phyloP scores from a whole-genome alignment of 1,284 basidiomycete species.

The Cystobasidium slooffiae region DNA sequence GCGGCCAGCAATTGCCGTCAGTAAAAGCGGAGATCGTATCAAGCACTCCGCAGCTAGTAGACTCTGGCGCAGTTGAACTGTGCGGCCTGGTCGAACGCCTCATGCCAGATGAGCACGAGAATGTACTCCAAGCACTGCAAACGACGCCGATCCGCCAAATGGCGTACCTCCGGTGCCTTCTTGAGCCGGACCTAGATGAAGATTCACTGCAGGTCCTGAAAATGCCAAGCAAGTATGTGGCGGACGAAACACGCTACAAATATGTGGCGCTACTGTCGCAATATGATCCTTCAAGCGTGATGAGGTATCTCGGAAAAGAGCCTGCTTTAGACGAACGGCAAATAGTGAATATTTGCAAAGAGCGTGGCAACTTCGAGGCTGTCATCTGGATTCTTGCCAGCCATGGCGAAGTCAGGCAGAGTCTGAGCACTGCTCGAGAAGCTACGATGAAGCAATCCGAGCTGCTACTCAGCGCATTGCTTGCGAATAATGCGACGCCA shows the following conservation, averaged over 20 bases:
- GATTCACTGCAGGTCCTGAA: neutral
- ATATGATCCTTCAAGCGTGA: conserved; percentile 69
- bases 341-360: conserved; percentile 52
- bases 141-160: conserved; percentile 66
- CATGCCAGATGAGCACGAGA: conserved; percentile 67
- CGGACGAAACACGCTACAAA: conserved; percentile 63
- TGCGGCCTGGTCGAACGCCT: conserved; percentile 75
- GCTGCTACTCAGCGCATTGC: conserved; percentile 58
- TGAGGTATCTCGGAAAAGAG: conserved; percentile 66
- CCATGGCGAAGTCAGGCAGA: conserved; percentile 67
- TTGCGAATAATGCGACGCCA: neutral
- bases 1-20: neutral
- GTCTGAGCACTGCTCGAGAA: conserved; percentile 69
- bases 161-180: conserved; percentile 75
- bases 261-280: conserved; percentile 77
- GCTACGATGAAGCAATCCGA: conserved; percentile 67
- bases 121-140: conserved; percentile 56
- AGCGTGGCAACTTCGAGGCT: conserved; percentile 72
- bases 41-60: conserved; percentile 69
- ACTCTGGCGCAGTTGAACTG: conserved; percentile 68
- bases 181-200: conserved; percentile 63
- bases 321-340: neutral
- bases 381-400: conserved; percentile 81
- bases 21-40: conserved; percentile 67
- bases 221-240: conserved; percentile 58